Evolutionary conservation across 192 early-diverging fungal species (phyloP).

Genomic region (Podila clonocystis): DNA sequence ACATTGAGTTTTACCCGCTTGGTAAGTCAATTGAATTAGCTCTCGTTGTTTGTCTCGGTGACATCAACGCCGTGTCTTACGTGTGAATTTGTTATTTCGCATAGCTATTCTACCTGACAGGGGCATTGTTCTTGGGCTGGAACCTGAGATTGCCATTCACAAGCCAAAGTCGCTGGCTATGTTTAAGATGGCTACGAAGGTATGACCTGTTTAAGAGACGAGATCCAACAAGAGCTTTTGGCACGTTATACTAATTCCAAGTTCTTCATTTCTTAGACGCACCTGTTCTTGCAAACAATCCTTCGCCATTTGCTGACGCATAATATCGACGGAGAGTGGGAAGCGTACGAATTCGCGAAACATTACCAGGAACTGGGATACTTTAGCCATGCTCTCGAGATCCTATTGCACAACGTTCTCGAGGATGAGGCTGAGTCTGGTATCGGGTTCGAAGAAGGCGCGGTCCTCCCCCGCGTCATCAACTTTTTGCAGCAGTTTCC

Average conservation of each 20-base stretch:
- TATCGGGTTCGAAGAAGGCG: conserved; percentile 54
- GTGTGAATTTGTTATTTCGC: conserved; percentile 2
- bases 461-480: conserved; percentile 76
- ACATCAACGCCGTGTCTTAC: background rate
- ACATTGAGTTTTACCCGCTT: conserved; percentile 82
- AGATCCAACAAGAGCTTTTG: no score
- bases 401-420: conserved; percentile 87
- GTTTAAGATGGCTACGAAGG: conserved; percentile 75
- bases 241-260: no score
- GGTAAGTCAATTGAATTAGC: conserved; percentile 52
- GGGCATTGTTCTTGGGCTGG: conserved; percentile 81
- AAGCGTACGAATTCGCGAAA: conserved; percentile 73
- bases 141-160: conserved; percentile 68
- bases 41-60: no score
- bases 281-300: conserved; percentile 79
- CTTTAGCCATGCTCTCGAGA: conserved; percentile 93
- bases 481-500: conserved; percentile 84
- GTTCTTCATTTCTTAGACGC: conserved; percentile 71
- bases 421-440: conserved; percentile 81
- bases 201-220: conserved; percentile 38
- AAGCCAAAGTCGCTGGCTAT: conserved; percentile 66
- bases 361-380: conserved; percentile 82
- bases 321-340: conserved; percentile 57
- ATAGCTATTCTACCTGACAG: conserved; percentile 75
- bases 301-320: conserved; percentile 66